These are phyloP conservation scores for Silene vulgaris DNA, from an alignment of 179 eudicot species.

Conservation along the genomic window DNA sequence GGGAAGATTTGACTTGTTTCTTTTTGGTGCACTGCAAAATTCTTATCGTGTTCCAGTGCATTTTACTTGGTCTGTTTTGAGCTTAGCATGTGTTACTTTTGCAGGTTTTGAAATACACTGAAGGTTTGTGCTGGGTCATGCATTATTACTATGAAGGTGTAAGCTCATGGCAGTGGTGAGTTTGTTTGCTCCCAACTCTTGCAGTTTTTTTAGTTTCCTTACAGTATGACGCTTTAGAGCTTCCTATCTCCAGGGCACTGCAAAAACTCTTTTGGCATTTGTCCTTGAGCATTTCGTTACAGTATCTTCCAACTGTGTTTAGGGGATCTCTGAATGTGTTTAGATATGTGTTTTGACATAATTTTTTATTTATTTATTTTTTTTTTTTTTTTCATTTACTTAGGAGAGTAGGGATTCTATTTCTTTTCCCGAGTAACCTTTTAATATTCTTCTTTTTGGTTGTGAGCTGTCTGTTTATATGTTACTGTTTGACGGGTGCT, in stretches of 20 bases:
- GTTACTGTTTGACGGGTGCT: no score
- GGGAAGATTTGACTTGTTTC: neutral
- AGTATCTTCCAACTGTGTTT: neutral
- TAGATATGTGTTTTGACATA: no score
- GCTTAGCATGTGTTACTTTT: neutral
- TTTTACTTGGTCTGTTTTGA: slow-evolving; percentile 43
- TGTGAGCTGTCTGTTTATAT: no score
- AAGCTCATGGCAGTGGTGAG: slow-evolving; percentile 93
- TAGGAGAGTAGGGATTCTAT: no score
- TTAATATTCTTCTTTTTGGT: no score
- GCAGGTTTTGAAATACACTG: slow-evolving; percentile 76
- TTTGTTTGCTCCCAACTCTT: neutral
- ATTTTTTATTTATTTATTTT: no score
- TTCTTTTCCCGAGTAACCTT: no score
- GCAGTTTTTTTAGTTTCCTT: neutral
- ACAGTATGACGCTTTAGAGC: neutral
- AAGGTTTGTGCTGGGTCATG: slow-evolving; percentile 99
- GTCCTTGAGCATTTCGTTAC: neutral
- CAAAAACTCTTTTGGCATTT: neutral
- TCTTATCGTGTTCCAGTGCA: slow-evolving; percentile 83
- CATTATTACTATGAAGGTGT: slow-evolving; percentile 98
- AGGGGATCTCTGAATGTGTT: no score
- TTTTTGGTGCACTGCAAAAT: neutral
- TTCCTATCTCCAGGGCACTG: neutral
- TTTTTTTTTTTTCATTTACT: no score